Evolutionary conservation across 129 eudicot species (phyloP), one percentile per base, ranked within the genome.

Genomic region (Solidago caesia): DNA sequence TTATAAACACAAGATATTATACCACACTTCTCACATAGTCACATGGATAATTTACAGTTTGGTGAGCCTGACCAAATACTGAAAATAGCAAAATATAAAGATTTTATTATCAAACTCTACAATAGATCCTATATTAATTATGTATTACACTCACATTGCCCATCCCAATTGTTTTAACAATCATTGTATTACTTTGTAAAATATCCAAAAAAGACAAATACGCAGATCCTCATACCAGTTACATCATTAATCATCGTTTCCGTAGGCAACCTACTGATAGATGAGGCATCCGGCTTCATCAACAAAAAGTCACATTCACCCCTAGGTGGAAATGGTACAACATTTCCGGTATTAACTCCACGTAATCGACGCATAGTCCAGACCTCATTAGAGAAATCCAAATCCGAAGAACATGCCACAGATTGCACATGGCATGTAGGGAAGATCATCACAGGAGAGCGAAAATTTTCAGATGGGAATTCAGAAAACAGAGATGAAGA

Each of bases 171-270:
- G 63, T 68, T 12, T 47, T 9, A 9, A 61, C 47, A 21, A 68
- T 49, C 67, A 62, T 5, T 51, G 33, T 48, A 70, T 70, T 60
- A 69, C 76, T 76, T 63, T 70, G 48, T 43, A 52, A 26, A 64
- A 26, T 8, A 14, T 52, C 8, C 42, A 56, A 57, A 52, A 44
- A 10, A 53, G 3, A 25, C 13, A 79, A n/a, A 55, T 33, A 58
- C 63, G 53, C 45, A 73, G 67, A 79, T 79, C 68, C 56, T 57
- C 58, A 21, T 65, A 73, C 58, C 77, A 61, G 46, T 73, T 61
- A 13, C 45, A 61, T 6, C 76, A 49, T 62, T 78, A 55, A 70
- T 9, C 15, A 48, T 39, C 39, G 15, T 70, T 60, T 5, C 49
- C 21, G 64, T 41, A 62, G 45, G 27, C 67, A 62, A 62, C 26